Conservation (phyloP, 2,329 filamentous ascomycete genomes). For the Cucurbitaria berberidis region DNA sequence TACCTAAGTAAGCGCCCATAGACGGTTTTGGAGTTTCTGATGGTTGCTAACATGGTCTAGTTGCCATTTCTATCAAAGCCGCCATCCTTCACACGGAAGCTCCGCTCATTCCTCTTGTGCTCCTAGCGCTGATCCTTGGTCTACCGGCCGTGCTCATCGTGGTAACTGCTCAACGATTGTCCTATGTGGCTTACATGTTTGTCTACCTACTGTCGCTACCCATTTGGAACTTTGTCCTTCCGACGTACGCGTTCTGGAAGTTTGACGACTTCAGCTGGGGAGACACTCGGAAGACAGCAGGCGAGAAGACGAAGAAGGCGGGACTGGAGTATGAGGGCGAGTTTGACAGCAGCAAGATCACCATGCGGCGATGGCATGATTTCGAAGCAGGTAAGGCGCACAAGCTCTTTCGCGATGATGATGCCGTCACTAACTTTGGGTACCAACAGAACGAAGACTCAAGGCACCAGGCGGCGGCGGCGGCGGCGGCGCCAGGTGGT, state of each 20-base stretch:
- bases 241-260: constrained; percentile 97
- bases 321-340: constrained; percentile 90
- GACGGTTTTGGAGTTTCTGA: constrained; percentile 2
- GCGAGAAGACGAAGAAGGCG: constrained; percentile 85
- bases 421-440: constrained; percentile 35
- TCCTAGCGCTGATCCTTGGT: constrained; percentile 89
- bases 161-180: constrained; percentile 88
- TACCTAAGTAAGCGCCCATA: constrained; percentile 77
- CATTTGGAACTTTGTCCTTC: constrained; percentile 96
- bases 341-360: constrained; percentile 98
- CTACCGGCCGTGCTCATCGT: constrained; percentile 91
- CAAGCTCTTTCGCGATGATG: constrained; percentile 18
- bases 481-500: no score
- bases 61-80: constrained; percentile 82
- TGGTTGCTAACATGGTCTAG: constrained; percentile 55
- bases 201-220: constrained; percentile 94
- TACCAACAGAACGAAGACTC: constrained; percentile 50
- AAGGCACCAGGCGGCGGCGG: constrained; percentile 46
- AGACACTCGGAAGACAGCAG: constrained; percentile 93
- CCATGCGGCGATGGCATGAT: constrained; percentile 96
- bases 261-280: constrained; percentile 99
- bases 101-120: constrained; percentile 87
- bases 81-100: constrained; percentile 62
- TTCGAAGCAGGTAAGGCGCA: constrained; percentile 74
- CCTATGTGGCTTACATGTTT: constrained; percentile 95